Base-by-base conservation (phyloP, 2,329 filamentous ascomycete genomes). In the Xylariaceae sp. region DNA sequence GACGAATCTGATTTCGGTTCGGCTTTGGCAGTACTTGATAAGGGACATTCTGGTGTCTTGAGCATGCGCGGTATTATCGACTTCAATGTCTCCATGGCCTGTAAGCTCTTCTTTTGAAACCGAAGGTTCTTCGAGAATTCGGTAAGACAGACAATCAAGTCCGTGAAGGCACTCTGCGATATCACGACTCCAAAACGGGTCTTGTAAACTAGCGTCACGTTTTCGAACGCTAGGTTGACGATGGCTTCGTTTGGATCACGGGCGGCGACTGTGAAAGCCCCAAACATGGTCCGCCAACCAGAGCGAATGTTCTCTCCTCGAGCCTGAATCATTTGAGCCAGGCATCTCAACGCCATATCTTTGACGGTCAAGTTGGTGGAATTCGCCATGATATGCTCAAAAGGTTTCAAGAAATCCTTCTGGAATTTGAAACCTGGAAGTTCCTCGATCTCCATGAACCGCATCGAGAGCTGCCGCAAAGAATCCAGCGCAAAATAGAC, bases 221-320 rank as follows among this genome's bases (percentile, higher is more conserved):
- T 96, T 65, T 99, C 94, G 67, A 95, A 99, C 0, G 95, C 92
- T 65, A 99, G 84, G 66, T 92, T 96, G 57, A 99, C 94, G 61
- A 99, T 96, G 58, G 85, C 87, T 75, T 99, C 94, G 68, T 96
- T 92, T 15, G 88, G 89, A 67, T 97, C 95, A 57, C 87, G 81
- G 16, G 95, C 94, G 26, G 95, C 94, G 36, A 97, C 91, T 1
- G 92, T 96, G 68, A 99, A 99, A 29, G 96, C 92, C 3, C 92
- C 94, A 71, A 99, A 97, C 92, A 99, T 99, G 18, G 95, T 97
- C 68, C 94, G 87, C 94, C 94, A 99, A 5, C 94, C 94, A 37
- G 92, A 96, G 49, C 92, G 86, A 66, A 99, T 99, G 63, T 97
- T 97, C 71, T 96, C 88, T 5, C 95, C 95, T 54, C 89, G 83